Base-by-base conservation (phyloP, 2,329 filamentous ascomycete genomes). In the Aspergillus aculeatinus region DNA sequence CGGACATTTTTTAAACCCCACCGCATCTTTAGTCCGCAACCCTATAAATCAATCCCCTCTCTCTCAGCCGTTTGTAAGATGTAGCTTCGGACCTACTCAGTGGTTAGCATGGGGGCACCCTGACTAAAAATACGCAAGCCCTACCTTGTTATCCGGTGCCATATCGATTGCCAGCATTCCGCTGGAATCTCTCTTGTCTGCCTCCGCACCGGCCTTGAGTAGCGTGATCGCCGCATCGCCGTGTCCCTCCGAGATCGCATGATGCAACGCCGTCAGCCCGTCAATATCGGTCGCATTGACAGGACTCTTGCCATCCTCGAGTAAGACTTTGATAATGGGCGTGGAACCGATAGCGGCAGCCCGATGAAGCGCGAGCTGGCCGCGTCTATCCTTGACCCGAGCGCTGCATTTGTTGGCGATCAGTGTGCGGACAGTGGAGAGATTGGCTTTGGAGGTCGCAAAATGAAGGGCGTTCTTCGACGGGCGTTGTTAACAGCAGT, bases 291-390 rank as follows among this genome's bases (percentile, higher is more conserved):
- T 88, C 2, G 92, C 88, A 75, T 96, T 91, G 25, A 98, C 72
- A 0, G 94, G 93, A 65, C 91, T 96, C 64, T 82, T 84, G 65
- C 82, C 83, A 67, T 90, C 85, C 69, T 90, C 86, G 16, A 97
- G 79, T 14, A 99, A 79, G 42, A 96, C 78, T 68, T 87, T 89
- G 51, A 96, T 82, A 79, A 99, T 92, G 5, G 94, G 92, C n/a
- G 89, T 85, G 4, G 89, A 94, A 6, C 96, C 96, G 3, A 92
- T 86, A 2, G 95, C 94, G 0, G 95, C 94, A 3, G 95, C 95
- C 19, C 95, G 87, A 76, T 99, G 96, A 27, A 99, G 83, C 6
- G 96, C 85, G 59, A 97, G 87, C 73, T 97, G 94, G n/a, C 91
- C 91, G 31, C 92, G 85, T 70, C 86, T 90, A 73, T 99, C 95